Percentiles rank a stretch among this genome's conserved stretches.
Conservation (phyloP, 345 rosid genomes). For the Bruguiera gymnorhiza region DNA sequence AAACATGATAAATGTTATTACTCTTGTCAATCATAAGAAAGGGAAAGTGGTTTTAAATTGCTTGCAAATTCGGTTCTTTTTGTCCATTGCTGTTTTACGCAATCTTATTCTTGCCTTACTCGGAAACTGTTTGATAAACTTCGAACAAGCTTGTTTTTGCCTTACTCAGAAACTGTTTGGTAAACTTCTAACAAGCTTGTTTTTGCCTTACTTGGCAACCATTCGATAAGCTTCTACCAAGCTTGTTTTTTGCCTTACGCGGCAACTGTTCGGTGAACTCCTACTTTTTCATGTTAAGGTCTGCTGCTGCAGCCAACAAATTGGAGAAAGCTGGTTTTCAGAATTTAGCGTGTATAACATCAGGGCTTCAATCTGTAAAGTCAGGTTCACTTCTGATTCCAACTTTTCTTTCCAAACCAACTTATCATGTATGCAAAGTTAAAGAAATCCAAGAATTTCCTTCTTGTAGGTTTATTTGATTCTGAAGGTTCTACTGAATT, state of each 20-base stretch:
- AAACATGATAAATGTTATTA: too few relatives aligned
- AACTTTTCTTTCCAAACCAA: not conserved
- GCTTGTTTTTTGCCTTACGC: not conserved
- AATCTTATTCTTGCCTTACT: not conserved
- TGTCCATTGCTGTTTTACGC: not conserved
- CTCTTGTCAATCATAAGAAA: too few relatives aligned
- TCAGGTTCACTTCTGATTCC: conserved; percentile 50
- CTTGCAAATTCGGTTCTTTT: not conserved
- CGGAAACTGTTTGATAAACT: conserved; percentile 15
- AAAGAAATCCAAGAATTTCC: not conserved
- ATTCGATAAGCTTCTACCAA: not conserved
- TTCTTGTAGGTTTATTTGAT: conserved; percentile 65
- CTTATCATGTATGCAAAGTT: not conserved
- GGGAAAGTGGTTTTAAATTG: too few relatives aligned
- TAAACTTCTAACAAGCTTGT: too few relatives aligned
- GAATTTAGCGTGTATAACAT: conserved; percentile 72
- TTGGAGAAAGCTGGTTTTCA: conserved; percentile 73
- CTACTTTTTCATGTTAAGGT: conserved; percentile 45
- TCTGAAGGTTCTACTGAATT: conserved; percentile 64
- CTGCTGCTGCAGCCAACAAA: conserved; percentile 75
- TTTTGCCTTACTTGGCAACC: conserved; percentile 2
- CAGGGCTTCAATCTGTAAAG: conserved; percentile 80
- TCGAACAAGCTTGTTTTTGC: conserved; percentile 1
- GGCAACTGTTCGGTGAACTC: conserved; percentile 14
- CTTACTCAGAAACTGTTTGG: not conserved